These are phyloP conservation scores for Ustilago trichophora DNA, from an alignment of 1,284 basidiomycete genomes.

Conservation along the genomic window DNA sequence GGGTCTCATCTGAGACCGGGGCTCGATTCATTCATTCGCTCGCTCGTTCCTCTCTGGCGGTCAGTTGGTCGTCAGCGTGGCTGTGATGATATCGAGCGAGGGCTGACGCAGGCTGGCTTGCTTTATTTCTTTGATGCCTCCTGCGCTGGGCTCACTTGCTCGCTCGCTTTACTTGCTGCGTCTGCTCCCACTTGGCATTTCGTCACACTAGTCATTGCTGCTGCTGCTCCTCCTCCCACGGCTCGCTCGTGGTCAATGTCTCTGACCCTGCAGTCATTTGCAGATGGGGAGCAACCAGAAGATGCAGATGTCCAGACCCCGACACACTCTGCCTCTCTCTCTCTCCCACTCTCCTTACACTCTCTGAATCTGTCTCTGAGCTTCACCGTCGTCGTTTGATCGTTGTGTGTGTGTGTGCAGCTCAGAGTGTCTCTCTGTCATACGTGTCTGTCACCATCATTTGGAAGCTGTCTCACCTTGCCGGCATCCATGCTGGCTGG, in stretches of 20 bases:
- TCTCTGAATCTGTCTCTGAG: neutral
- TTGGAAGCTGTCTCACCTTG: slow-evolving; percentile 37
- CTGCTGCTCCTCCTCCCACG: no score
- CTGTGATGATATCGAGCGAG: slow-evolving; percentile 8
- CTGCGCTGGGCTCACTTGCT: slow-evolving; percentile 1
- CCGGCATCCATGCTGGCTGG: slow-evolving; percentile 27
- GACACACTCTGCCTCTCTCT: neutral
- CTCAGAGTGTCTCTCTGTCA: slow-evolving; percentile 13
- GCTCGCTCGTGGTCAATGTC: slow-evolving; percentile 3
- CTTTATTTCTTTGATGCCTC: no score
- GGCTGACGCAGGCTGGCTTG: neutral
- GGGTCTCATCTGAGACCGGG: slow-evolving; percentile 24
- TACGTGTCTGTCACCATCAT: slow-evolving; percentile 18
- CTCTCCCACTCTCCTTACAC: neutral
- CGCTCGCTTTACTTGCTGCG: neutral
- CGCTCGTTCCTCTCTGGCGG: neutral
- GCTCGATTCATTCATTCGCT: slow-evolving; percentile 14
- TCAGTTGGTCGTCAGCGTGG: slow-evolving; percentile 11
- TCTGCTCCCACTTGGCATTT: no score
- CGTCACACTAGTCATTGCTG: no score
- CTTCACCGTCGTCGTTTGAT: no score
- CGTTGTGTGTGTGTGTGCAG: no score
- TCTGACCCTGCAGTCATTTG: slow-evolving; percentile 24
- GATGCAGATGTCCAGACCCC: slow-evolving; percentile 22
- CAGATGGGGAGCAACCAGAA: slow-evolving; percentile 3